phyloP scores from a whole-genome alignment of 192 early-diverging fungal species.

The Entomortierella chlamydospora region DNA sequence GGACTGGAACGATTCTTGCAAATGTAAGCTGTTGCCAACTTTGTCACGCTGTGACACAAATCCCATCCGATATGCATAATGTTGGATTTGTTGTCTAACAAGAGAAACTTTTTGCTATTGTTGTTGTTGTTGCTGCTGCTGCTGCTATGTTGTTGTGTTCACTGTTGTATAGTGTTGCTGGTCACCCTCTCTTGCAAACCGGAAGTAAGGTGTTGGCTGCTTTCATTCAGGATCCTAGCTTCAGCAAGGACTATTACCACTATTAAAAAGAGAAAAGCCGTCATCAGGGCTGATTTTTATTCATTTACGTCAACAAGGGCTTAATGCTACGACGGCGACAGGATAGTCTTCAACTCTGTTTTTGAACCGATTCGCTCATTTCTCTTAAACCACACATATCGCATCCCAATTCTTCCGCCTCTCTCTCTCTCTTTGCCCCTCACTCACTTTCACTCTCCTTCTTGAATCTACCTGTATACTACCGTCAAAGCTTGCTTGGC shows the following conservation, averaged over 20 bases:
- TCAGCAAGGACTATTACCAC: conserved; percentile 80
- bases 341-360: not conserved
- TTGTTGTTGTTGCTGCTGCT: too few species aligned
- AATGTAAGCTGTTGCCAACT: conserved; percentile 71
- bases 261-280: conserved; percentile 54
- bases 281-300: not conserved
- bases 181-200: conserved; percentile 97
- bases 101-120: not conserved
- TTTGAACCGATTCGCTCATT: not conserved
- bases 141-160: too few species aligned
- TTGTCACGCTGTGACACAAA: conserved; percentile 6
- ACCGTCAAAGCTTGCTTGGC: not conserved
- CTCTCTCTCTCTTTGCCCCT: not conserved
- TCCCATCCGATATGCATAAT: not conserved
- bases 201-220: conserved; percentile 93
- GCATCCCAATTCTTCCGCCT: too few species aligned
- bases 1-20: conserved; percentile 96
- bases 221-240: conserved; percentile 95
- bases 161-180: conserved; percentile 74
- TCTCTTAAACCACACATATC: not conserved
- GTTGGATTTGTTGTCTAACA: not conserved
- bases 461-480: conserved; percentile 16
- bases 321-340: not conserved
- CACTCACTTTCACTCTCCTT: not conserved
- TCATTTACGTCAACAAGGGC: not conserved